phyloP scores from a whole-genome alignment of 805 yeast genomes.

The Candida ipomoeae region DNA sequence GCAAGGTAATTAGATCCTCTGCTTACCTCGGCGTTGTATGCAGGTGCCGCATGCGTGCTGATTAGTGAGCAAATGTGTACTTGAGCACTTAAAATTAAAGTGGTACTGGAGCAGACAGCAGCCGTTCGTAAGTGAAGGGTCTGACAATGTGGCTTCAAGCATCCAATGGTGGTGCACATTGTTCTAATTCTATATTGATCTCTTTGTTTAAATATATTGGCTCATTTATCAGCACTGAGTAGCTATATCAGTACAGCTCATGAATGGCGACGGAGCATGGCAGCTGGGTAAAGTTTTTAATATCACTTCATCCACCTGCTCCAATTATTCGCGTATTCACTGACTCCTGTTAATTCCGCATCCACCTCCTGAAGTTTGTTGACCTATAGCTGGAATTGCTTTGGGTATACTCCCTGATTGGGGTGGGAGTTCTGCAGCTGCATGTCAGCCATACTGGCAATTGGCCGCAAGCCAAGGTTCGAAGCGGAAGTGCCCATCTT shows the following conservation, averaged over 20 bases:
- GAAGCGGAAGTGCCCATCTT: constrained; percentile 7
- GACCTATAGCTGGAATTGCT: constrained; percentile 9
- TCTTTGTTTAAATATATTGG: background rate
- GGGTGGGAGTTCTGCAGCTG: constrained; percentile 7
- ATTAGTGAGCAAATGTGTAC: background rate
- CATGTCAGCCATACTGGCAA: constrained; percentile 18
- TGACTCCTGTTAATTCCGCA: too few relatives aligned
- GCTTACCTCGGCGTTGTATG: background rate
- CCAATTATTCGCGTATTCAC: background rate
- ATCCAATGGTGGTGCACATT: background rate
- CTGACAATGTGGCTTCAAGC: background rate
- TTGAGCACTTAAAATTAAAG: background rate
- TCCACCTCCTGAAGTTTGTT: too few relatives aligned
- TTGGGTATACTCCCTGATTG: constrained; percentile 6
- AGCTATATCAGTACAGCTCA: background rate
- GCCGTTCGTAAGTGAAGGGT: background rate
- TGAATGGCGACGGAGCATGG: background rate
- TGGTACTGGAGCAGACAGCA: background rate
- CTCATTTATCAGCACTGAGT: background rate
- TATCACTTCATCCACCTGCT: too few relatives aligned
- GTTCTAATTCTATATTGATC: background rate
- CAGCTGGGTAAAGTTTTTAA: background rate
- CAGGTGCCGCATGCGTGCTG: background rate
- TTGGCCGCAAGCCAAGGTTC: constrained; percentile 13
- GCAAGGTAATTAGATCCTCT: background rate